These are phyloP conservation scores for Trichoderma atroviride DNA, from an alignment of 2,329 filamentous ascomycete genomes.

Conservation along the genomic window DNA sequence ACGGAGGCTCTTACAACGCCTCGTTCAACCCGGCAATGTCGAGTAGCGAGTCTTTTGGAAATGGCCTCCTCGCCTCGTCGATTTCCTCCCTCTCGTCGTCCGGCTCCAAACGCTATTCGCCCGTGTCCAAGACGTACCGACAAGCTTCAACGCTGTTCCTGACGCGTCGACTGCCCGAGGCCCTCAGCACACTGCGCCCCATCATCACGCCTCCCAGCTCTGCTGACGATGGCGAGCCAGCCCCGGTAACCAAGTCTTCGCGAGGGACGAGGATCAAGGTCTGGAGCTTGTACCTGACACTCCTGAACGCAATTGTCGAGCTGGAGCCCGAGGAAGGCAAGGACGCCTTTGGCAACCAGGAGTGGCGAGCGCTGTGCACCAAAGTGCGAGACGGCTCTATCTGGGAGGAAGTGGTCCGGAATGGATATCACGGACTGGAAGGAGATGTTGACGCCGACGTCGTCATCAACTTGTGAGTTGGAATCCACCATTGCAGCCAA, in stretches of 20 bases:
- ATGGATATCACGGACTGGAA: conserved; percentile 86
- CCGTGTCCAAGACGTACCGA: conserved; percentile 90
- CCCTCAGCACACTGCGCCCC: conserved; percentile 80
- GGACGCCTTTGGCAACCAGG: conserved; percentile 78
- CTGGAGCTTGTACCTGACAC: conserved; percentile 94
- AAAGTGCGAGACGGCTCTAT: conserved; percentile 87
- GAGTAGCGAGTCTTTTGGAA: conserved; percentile 49
- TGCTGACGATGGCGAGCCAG: conserved; percentile 56
- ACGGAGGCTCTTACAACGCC: conserved; percentile 48
- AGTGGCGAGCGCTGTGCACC: conserved; percentile 79
- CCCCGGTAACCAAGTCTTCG: conserved; percentile 78
- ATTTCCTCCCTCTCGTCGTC: conserved; percentile 69
- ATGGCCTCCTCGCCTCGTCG: conserved; percentile 63
- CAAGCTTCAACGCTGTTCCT: conserved; percentile 93
- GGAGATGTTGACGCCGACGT: conserved; percentile 94
- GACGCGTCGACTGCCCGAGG: conserved; percentile 89
- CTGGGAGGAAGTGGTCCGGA: conserved; percentile 90
- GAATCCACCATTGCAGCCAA: not conserved
- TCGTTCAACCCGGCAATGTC: conserved; percentile 49
- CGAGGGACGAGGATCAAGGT: conserved; percentile 87
- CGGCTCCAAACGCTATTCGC: conserved; percentile 63
- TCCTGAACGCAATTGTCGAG: conserved; percentile 88
- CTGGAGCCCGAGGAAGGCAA: conserved; percentile 89
- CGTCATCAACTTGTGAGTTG: conserved; percentile 77
- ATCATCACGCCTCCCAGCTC: conserved; percentile 67